These are phyloP conservation scores for Patellaria atrata DNA, from an alignment of 495 filamentous ascomycete genomes.

Conservation along the genomic window DNA sequence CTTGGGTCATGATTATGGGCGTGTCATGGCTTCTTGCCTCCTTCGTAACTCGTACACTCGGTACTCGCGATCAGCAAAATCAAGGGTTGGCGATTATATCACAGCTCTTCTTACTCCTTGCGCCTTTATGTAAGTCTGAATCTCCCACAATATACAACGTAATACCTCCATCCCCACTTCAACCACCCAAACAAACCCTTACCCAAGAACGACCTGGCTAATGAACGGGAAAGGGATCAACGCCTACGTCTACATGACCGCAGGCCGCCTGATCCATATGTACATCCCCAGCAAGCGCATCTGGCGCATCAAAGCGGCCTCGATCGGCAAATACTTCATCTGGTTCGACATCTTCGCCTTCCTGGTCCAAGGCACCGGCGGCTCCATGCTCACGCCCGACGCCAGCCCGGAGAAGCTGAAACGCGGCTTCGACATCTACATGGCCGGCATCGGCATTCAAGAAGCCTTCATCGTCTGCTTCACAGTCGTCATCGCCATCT, in stretches of 20 bases:
- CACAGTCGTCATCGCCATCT: constrained; percentile 30
- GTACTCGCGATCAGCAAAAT: constrained; percentile 29
- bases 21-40: constrained; percentile 30
- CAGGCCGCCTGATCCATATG: constrained; percentile 45
- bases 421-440: constrained; percentile 43
- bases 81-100: constrained; percentile 15
- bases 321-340: constrained; percentile 44
- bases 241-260: constrained; percentile 54
- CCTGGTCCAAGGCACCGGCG: constrained; percentile 45
- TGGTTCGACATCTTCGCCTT: constrained; percentile 48
- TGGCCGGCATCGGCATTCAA: constrained; percentile 47
- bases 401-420: constrained; percentile 15
- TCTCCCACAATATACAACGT: not conserved
- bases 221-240: too few relatives aligned
- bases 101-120: constrained; percentile 31
- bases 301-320: constrained; percentile 33
- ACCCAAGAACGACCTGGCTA: constrained; percentile 23
- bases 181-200: constrained; percentile 7
- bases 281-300: constrained; percentile 37
- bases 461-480: constrained; percentile 45
- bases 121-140: constrained; percentile 28
- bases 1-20: constrained; percentile 42
- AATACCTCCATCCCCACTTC: not conserved
- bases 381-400: constrained; percentile 27
- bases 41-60: constrained; percentile 29